Percentiles rank a stretch among this genome's conserved stretches.
phyloP scores from a whole-genome alignment of 345 rosid species.

The Sisymbrium altissimum region DNA sequence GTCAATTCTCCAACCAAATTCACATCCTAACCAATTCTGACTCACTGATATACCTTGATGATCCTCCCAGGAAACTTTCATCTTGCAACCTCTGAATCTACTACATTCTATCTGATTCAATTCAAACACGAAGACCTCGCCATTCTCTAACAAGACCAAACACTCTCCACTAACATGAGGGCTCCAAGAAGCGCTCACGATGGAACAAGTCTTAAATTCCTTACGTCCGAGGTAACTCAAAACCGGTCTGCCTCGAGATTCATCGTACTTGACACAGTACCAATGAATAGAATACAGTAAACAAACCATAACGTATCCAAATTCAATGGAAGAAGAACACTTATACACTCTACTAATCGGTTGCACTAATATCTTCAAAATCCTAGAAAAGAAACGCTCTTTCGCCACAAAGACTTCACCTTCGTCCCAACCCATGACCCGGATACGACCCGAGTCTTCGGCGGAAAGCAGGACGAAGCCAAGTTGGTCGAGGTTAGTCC shows the following conservation, averaged over 20 bases:
- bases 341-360: conserved; percentile 26
- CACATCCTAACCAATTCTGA: conserved; percentile 57
- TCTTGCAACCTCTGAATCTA: conserved; percentile 40
- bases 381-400: conserved; percentile 35
- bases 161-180: conserved; percentile 47
- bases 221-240: conserved; percentile 44
- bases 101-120: conserved; percentile 28
- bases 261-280: conserved; percentile 41
- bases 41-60: conserved; percentile 17
- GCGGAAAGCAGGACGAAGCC: conserved; percentile 51
- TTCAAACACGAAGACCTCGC: conserved; percentile 60
- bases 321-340: conserved; percentile 6
- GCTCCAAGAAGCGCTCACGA: conserved; percentile 56
- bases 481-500: conserved; percentile 55
- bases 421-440: conserved; percentile 29
- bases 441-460: conserved; percentile 26
- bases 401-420: conserved; percentile 38
- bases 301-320: conserved; percentile 59
- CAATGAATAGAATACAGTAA: conserved; percentile 52
- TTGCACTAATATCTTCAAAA: conserved; percentile 49
- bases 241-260: conserved; percentile 29
- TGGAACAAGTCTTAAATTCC: conserved; percentile 42
- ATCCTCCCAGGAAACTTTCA: conserved; percentile 47
- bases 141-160: conserved; percentile 55
- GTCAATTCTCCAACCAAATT: conserved; percentile 65